phyloP scores from a whole-genome alignment of 1,284 basidiomycete genomes.

The Austroboletus niveus region DNA sequence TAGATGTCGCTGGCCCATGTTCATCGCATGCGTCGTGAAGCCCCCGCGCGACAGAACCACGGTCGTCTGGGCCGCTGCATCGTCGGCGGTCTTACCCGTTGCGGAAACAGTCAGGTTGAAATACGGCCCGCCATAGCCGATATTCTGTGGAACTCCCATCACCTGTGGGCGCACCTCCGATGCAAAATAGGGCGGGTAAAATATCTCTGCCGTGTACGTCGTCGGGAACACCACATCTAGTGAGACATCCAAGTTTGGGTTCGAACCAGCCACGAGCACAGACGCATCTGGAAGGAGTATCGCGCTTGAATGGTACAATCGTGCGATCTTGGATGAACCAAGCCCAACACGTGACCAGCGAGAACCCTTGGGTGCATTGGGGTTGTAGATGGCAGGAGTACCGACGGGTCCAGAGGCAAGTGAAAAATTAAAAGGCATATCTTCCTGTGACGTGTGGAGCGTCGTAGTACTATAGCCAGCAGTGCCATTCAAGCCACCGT shows the following conservation, averaged over 20 bases:
- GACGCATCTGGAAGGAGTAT: conserved; percentile 86
- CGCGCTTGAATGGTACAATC: conserved; percentile 89
- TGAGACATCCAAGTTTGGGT: conserved; percentile 87
- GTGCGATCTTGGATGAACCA: conserved; percentile 59
- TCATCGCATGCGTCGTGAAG: no score
- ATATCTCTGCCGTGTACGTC: conserved; percentile 84
- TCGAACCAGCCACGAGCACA: conserved; percentile 87
- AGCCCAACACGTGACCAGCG: conserved; percentile 75
- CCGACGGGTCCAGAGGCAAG: conserved; percentile 67
- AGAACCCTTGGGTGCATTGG: conserved; percentile 56
- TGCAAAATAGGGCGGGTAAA: conserved; percentile 83
- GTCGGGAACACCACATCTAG: conserved; percentile 72
- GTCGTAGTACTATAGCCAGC: conserved; percentile 50
- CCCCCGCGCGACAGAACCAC: conserved; percentile 70
- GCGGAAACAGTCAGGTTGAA: conserved; percentile 70
- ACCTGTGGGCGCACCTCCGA: conserved; percentile 72
- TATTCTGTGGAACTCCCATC: conserved; percentile 65
- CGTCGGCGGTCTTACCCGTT: conserved; percentile 55
- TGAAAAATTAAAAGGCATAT: conserved; percentile 67
- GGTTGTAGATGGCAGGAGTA: conserved; percentile 77
- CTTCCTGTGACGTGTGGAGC: conserved; percentile 42
- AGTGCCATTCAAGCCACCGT: conserved; percentile 80
- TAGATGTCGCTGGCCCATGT: no score
- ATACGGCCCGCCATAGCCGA: conserved; percentile 83
- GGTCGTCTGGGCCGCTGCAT: conserved; percentile 73